Evolutionary conservation across 345 rosid species (phyloP).

Genomic region (Lepidium sativum): DNA sequence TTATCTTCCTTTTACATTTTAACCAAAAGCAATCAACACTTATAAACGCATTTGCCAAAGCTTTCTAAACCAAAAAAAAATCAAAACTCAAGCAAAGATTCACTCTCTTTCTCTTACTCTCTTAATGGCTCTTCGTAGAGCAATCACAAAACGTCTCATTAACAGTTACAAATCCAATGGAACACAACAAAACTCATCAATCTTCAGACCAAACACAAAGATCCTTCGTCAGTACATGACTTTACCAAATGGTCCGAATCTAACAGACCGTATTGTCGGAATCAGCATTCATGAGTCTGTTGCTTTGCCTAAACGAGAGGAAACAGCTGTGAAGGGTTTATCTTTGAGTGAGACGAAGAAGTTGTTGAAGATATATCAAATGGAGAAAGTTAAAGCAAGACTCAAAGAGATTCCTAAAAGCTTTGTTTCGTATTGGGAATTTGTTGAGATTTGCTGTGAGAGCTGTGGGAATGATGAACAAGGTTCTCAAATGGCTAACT

Average conservation of each 20-base stretch:
- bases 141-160: conserved; percentile 32
- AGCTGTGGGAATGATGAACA: conserved; percentile 44
- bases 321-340: conserved; percentile 22
- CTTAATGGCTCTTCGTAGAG: conserved; percentile 49
- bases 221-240: conserved; percentile 36
- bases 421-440: conserved; percentile 45
- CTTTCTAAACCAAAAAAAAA: conserved; percentile 1
- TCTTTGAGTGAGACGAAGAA: conserved; percentile 50
- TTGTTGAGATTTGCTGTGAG: conserved; percentile 40
- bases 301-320: neutral
- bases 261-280: conserved; percentile 15
- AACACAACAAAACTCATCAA: conserved; percentile 16
- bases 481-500: conserved; percentile 46
- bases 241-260: conserved; percentile 21
- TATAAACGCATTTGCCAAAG: neutral
- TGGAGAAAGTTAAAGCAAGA: conserved; percentile 52
- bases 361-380: conserved; percentile 45
- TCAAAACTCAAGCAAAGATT: neutral
- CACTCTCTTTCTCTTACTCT: neutral
- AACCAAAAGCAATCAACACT: neutral
- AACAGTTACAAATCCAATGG: conserved; percentile 12
- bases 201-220: neutral
- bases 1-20: neutral
- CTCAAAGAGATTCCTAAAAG: conserved; percentile 40
- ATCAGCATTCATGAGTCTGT: conserved; percentile 10